These are phyloP conservation scores for Agaricus subrufescens DNA, from an alignment of 768 basidiomycete species.

Conservation along the genomic window DNA sequence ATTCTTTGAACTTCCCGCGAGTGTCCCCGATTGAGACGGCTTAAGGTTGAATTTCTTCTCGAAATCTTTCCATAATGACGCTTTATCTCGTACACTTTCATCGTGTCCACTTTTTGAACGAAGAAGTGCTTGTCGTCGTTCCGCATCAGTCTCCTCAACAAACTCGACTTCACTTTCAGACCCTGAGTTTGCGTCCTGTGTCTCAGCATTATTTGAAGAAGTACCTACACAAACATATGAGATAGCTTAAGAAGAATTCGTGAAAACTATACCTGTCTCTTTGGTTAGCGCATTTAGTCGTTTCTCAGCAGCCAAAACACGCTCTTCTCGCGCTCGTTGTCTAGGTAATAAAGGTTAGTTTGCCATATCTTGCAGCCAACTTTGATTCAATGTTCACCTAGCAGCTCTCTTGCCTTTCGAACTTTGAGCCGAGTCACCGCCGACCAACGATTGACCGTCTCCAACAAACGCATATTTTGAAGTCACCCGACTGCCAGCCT, in stretches of 20 bases:
- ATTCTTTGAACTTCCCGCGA: not conserved
- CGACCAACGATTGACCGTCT: constrained; percentile 48
- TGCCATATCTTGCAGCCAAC: not conserved
- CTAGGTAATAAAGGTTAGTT: constrained; percentile 28
- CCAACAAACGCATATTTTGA: constrained; percentile 58
- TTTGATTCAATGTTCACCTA: constrained; percentile 37
- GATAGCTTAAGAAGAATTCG: not conserved
- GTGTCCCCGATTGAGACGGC: not conserved
- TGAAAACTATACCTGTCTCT: constrained; percentile 18
- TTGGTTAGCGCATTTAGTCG: constrained; percentile 42
- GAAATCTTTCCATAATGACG: constrained; percentile 38
- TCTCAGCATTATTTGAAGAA: constrained; percentile 10
- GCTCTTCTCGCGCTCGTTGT: constrained; percentile 75
- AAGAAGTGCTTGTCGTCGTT: constrained; percentile 48
- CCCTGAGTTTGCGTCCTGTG: constrained; percentile 17
- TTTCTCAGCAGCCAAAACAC: constrained; percentile 69
- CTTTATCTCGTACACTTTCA: constrained; percentile 32
- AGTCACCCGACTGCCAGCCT: constrained; percentile 66
- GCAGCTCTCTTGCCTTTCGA: constrained; percentile 66
- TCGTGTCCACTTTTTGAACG: constrained; percentile 38
- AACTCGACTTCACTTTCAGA: constrained; percentile 33
- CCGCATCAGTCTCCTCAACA: constrained; percentile 36
- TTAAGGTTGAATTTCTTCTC: constrained; percentile 46
- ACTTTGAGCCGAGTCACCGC: constrained; percentile 30
- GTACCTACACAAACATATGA: constrained; percentile 1